These are phyloP conservation scores for Candida pseudocylindracea DNA, from an alignment of 1,139 yeast species.

Conservation along the genomic window DNA sequence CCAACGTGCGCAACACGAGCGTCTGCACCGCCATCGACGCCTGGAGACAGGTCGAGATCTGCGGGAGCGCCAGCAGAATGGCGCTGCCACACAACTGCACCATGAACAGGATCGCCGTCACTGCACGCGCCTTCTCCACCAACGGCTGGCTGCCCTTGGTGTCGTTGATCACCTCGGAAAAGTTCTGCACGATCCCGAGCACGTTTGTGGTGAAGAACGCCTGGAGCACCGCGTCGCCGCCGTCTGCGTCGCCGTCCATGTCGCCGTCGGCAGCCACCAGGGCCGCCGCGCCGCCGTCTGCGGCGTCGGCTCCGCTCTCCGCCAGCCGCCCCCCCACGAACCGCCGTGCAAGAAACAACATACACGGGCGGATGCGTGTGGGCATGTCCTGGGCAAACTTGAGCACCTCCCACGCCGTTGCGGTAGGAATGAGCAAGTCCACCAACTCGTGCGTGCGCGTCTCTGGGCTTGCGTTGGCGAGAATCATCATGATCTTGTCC, in stretches of 20 bases:
- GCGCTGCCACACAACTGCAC: conserved; percentile 37
- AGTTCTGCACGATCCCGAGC: conserved; percentile 56
- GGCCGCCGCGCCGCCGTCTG: too few relatives aligned
- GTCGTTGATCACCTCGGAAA: conserved; percentile 63
- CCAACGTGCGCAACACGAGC: conserved; percentile 38
- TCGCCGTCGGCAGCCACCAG: too few relatives aligned
- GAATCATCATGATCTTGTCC: conserved; percentile 25
- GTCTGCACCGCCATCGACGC: conserved; percentile 47
- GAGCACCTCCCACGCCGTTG: too few relatives aligned
- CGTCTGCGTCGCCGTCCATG: too few relatives aligned
- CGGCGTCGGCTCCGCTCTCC: too few relatives aligned
- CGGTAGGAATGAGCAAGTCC: too few relatives aligned
- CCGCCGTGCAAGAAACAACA: too few relatives aligned
- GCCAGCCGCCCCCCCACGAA: too few relatives aligned
- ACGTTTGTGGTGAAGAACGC: conserved; percentile 14
- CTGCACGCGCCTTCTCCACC: conserved; percentile 47
- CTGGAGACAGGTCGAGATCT: conserved; percentile 70
- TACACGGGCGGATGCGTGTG: too few relatives aligned
- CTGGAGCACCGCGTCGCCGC: too few relatives aligned
- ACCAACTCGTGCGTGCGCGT: too few relatives aligned
- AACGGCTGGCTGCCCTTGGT: conserved; percentile 44
- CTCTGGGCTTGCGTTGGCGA: conserved; percentile 24
- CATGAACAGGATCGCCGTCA: conserved; percentile 52
- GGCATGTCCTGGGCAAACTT: too few relatives aligned
- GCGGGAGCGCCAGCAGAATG: conserved; percentile 66